These are phyloP conservation scores for Parathielavia appendiculata DNA, from an alignment of 495 filamentous ascomycete genomes.

Conservation along the genomic window DNA sequence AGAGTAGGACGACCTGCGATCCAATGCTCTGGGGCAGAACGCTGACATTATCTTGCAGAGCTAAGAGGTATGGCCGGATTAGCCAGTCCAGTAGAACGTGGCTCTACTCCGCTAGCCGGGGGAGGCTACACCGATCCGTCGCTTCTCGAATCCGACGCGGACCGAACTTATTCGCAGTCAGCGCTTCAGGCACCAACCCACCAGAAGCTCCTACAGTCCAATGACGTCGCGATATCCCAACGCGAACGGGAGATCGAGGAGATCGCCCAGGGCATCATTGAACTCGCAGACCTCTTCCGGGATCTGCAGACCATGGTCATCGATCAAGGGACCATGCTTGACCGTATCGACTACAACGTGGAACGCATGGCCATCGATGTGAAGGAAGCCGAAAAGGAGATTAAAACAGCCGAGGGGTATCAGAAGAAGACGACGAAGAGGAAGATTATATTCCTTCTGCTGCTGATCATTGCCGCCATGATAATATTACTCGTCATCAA, in stretches of 20 bases:
- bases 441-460: constrained; percentile 81
- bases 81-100: constrained; percentile 43
- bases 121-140: constrained; percentile 59
- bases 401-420: constrained; percentile 78
- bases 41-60: constrained; percentile 49
- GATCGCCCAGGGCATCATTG: constrained; percentile 96
- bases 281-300: constrained; percentile 91
- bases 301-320: constrained; percentile 96
- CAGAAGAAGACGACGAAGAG: constrained; percentile 84
- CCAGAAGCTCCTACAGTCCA: constrained; percentile 63
- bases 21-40: not conserved
- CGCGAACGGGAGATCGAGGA: constrained; percentile 96
- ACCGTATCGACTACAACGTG: constrained; percentile 97
- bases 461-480: constrained; percentile 76
- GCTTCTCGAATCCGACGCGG: constrained; percentile 81
- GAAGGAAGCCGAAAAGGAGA: constrained; percentile 85
- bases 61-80: constrained; percentile 66
- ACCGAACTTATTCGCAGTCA: constrained; percentile 85
- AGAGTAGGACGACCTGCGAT: constrained; percentile 54
- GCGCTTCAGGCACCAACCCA: constrained; percentile 66
- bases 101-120: constrained; percentile 53
- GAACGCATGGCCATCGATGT: constrained; percentile 87
- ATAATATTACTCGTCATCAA: constrained; percentile 84
- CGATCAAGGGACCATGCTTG: constrained; percentile 95
- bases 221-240: constrained; percentile 82